These are phyloP conservation scores for Trichoderma asperellum DNA, from an alignment of 2,329 filamentous ascomycete species.

Conservation along the genomic window DNA sequence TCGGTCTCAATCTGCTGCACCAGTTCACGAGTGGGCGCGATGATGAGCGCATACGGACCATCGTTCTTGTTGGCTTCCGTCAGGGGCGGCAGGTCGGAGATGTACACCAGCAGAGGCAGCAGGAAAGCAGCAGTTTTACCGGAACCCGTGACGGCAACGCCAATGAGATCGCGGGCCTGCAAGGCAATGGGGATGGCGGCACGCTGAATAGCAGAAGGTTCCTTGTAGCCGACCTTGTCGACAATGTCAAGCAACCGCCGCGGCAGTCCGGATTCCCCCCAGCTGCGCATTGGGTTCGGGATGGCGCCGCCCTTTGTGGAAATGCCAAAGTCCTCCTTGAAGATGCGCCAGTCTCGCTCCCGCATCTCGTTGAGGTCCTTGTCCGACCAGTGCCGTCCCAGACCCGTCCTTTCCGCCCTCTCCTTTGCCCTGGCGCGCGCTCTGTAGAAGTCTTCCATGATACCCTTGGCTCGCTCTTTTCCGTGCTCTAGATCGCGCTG, in stretches of 20 bases:
- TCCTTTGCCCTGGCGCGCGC: conserved; percentile 67
- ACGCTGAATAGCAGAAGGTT: conserved; percentile 89
- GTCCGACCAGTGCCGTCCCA: conserved; percentile 95
- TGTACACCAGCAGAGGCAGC: conserved; percentile 90
- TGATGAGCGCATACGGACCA: conserved; percentile 94
- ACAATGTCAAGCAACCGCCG: conserved; percentile 79
- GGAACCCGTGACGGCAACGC: conserved; percentile 96
- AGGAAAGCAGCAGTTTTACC: conserved; percentile 98
- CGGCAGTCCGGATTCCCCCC: conserved; percentile 83
- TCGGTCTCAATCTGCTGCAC: conserved; percentile 97
- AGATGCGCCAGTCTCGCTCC: conserved; percentile 97
- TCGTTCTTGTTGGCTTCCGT: conserved; percentile 88
- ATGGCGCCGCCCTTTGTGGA: conserved; percentile 88
- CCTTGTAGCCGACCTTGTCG: conserved; percentile 82
- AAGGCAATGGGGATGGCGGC: conserved; percentile 95
- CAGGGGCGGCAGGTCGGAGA: conserved; percentile 83
- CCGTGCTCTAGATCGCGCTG: conserved; percentile 78
- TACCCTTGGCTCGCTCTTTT: conserved; percentile 72
- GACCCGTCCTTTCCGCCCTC: conserved; percentile 70
- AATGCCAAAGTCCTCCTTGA: conserved; percentile 99
- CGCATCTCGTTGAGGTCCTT: conserved; percentile 93
- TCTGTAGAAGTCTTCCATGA: conserved; percentile 80
- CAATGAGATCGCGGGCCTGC: conserved; percentile 92
- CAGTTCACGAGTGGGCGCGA: conserved; percentile 94
- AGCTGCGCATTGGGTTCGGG: conserved; percentile 94